Evolutionary conservation across 805 yeast genomes (phyloP).

Genomic region (Lipomyces chichibuensis): DNA sequence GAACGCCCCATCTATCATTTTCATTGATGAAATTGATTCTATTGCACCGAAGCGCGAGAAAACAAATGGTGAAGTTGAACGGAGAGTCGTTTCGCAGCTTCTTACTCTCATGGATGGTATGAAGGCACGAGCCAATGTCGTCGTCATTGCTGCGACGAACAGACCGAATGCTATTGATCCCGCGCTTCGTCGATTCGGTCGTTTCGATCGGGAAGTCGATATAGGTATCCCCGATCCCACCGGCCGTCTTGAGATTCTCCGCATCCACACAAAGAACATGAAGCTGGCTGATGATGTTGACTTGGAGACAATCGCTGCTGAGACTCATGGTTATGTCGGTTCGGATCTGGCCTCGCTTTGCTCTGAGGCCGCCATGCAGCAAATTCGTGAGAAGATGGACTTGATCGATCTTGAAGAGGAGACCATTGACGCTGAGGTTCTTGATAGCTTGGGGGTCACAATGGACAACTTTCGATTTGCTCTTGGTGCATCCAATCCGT

Average conservation of each 20-base stretch:
- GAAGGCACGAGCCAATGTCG: conserved; percentile 98
- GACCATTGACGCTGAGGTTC: conserved; percentile 94
- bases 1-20: conserved; percentile 95
- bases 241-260: conserved; percentile 94
- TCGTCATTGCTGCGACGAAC: conserved; percentile 96
- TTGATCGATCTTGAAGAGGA: conserved; percentile 94
- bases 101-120: conserved; percentile 99
- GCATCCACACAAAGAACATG: conserved; percentile 99
- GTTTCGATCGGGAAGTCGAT: conserved; percentile 85
- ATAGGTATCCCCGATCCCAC: conserved; percentile 96
- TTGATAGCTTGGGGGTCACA: conserved; percentile 95
- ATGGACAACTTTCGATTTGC: conserved; percentile 99
- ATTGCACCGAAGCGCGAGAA: conserved; percentile 99
- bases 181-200: conserved; percentile 81
- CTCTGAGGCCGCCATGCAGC: conserved; percentile 99
- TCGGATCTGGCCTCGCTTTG: conserved; percentile 98
- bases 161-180: conserved; percentile 87
- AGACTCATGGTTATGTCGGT: conserved; percentile 99
- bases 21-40: conserved; percentile 97
- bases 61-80: conserved; percentile 99
- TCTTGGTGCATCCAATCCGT: conserved; percentile 95
- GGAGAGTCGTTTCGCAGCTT: conserved; percentile 97
- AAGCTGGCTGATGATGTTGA: conserved; percentile 94
- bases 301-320: conserved; percentile 91
- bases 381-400: conserved; percentile 99